These are phyloP conservation scores for Wickerhamomyces alni DNA, from an alignment of 805 yeast species.

Conservation along the genomic window DNA sequence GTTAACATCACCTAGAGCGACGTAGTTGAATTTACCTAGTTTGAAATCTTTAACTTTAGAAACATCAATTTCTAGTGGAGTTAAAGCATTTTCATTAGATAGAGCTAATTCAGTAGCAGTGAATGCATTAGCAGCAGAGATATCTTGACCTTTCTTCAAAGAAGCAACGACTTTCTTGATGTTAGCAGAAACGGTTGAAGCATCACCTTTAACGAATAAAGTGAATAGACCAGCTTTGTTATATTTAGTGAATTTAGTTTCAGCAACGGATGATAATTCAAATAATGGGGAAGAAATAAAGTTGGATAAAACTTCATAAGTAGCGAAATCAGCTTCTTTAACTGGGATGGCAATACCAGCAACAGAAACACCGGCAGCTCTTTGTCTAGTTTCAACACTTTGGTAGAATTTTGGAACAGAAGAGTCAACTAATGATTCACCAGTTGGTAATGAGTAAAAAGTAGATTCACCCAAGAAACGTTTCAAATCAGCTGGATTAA, in stretches of 20 bases:
- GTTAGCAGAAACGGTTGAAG: conserved; percentile 52
- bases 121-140: conserved; percentile 54
- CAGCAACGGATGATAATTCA: conserved; percentile 45
- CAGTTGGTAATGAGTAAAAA: conserved; percentile 57
- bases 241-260: conserved; percentile 54
- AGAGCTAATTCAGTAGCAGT: conserved; percentile 39
- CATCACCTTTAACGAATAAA: conserved; percentile 55
- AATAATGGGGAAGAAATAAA: conserved; percentile 57
- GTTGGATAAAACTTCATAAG: conserved; percentile 65
- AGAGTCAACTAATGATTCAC: conserved; percentile 39
- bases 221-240: conserved; percentile 78
- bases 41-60: conserved; percentile 36
- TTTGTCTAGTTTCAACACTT: conserved; percentile 66
- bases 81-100: conserved; percentile 31
- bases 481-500: conserved; percentile 62
- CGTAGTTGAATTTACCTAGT: conserved; percentile 68
- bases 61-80: conserved; percentile 31
- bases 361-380: conserved; percentile 58
- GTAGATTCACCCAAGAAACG: conserved; percentile 62
- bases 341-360: conserved; percentile 83
- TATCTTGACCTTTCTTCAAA: conserved; percentile 47
- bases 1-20: conserved; percentile 84
- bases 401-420: conserved; percentile 40
- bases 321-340: conserved; percentile 52
- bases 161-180: conserved; percentile 53